Conservation (phyloP, 257 asterid species). For the Anisodus acutangulus region DNA sequence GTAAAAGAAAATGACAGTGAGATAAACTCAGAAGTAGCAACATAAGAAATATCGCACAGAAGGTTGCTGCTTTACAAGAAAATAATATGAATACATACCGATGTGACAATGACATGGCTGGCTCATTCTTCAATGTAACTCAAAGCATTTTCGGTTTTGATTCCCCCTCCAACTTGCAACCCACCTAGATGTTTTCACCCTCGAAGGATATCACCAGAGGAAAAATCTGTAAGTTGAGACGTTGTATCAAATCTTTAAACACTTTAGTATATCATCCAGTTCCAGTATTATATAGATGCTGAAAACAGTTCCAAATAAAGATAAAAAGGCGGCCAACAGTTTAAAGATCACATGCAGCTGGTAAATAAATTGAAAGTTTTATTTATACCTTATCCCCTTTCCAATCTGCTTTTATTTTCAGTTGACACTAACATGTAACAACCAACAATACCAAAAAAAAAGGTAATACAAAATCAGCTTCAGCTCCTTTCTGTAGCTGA, state of each 20-base stretch:
- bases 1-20: background rate
- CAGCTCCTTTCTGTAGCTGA: background rate
- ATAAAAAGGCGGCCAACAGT: background rate
- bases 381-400: background rate
- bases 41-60: background rate
- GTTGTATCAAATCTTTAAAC: slow-evolving; percentile 33
- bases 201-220: slow-evolving; percentile 47
- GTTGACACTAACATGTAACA: background rate
- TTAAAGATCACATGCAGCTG: background rate
- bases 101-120: slow-evolving; percentile 96
- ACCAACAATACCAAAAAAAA: background rate
- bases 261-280: slow-evolving; percentile 30
- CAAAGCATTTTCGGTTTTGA: slow-evolving; percentile 74
- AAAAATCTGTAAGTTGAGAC: slow-evolving; percentile 41
- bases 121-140: slow-evolving; percentile 91
- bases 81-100: slow-evolving; percentile 57
- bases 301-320: background rate
- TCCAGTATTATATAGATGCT: background rate
- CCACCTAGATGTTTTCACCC: slow-evolving; percentile 73
- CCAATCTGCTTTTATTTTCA: background rate
- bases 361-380: background rate
- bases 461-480: background rate
- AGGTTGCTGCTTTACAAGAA: background rate
- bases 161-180: slow-evolving; percentile 98
- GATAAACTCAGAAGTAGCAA: background rate